Base-by-base conservation (phyloP, 2,329 filamentous ascomycete species). In the Colletotrichum sp. region DNA sequence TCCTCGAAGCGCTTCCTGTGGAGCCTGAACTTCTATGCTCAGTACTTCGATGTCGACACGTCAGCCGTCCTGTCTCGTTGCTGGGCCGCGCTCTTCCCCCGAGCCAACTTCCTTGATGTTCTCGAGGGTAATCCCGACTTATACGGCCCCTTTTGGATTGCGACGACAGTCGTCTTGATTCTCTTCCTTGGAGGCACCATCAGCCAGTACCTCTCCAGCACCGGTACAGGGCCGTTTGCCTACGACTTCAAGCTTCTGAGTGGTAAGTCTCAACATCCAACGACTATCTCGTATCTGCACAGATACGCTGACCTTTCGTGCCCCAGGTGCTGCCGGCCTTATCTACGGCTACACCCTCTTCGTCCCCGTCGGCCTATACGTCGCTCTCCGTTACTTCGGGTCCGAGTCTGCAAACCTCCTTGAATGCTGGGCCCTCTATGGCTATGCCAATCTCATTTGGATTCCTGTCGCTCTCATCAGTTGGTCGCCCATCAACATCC, bases 31-130 rank as follows among this genome's bases (percentile, higher is more conserved):
- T 99, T 98, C 89, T 99, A 99, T 88, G 93, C 96, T 72, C 97
- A 98, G 87, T 99, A 97, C 91, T 99, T 99, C 87, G 97, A 99
- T 83, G 96, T 99, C 78, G 97, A 99, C 87, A 99, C 97, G 2
- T 93, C 92, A 76, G 95, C 97, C 69, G 96, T 99, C 24, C 88
- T 98, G 72, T 90, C 93, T 81, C 94, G 97, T 79, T 99, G 97
- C 86, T 93, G 93, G 85, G 94, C 96, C 2, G 93, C 96, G n/a
- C 88, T 99, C 52, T 98, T 94, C 85, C 97, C 97, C 62, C 93
- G 95, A 78, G 94, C 94, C 74, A 98, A 98, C 88, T 99, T 99
- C 87, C 93, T 99, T 78, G 97, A 99, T 83, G 95, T 99, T 44
- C 91, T 99, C 32, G 97, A 99, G 84, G 97, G 97, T 24, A 99